phyloP scores from a whole-genome alignment of 306 rosid species.

The Quercus mongolica region DNA sequence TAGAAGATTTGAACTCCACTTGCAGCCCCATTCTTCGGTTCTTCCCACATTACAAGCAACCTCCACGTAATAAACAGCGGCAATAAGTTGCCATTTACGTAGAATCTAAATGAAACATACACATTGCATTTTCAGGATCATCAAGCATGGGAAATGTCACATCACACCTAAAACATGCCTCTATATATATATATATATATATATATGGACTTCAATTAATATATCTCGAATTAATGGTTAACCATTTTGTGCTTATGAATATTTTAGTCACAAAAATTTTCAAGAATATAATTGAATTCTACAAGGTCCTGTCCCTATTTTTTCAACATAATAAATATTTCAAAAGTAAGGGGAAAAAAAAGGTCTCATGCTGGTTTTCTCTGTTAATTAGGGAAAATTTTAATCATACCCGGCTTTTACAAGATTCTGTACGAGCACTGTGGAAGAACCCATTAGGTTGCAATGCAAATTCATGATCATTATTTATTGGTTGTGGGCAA shows the following conservation, averaged over 20 bases:
- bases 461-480: too few species aligned
- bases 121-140: not conserved
- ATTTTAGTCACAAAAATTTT: not conserved
- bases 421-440: conserved; percentile 68
- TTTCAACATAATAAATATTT: not conserved
- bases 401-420: conserved; percentile 63
- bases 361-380: not conserved
- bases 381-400: not conserved
- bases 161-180: conserved; percentile 46
- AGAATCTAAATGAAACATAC: conserved; percentile 32
- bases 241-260: not conserved
- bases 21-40: conserved; percentile 75
- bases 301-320: not conserved
- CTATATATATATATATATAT: not conserved
- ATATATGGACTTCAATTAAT: not conserved
- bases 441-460: conserved; percentile 78
- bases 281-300: not conserved
- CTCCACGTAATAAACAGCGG: conserved; percentile 44
- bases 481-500: too few species aligned
- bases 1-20: conserved; percentile 44
- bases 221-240: not conserved
- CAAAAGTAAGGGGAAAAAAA: not conserved
- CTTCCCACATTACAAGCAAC: conserved; percentile 69
- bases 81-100: conserved; percentile 4
- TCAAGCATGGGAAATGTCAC: conserved; percentile 30